Conservation (phyloP, 2,329 filamentous ascomycete species). For the Pseudopithomyces maydicus region DNA sequence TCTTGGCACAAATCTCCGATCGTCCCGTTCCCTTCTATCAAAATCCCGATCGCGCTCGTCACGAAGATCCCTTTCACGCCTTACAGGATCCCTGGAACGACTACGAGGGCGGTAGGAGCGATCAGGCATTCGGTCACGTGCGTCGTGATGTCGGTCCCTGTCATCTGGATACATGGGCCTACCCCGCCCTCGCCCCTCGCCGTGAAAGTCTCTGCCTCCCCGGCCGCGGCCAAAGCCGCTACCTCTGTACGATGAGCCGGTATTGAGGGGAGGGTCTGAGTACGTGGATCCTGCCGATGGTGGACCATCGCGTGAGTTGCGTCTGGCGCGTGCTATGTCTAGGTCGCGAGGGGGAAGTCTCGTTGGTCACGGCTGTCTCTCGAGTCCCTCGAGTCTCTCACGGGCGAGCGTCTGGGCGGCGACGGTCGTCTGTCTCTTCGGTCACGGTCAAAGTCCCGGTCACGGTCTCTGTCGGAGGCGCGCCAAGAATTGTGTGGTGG, state of each 20-base stretch:
- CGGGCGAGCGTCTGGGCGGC: conserved; percentile 68
- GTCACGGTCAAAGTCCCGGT: conserved; percentile 58
- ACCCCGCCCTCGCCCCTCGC: conserved; percentile 44
- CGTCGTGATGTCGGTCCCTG: conserved; percentile 56
- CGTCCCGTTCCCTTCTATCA: conserved; percentile 46
- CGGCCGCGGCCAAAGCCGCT: conserved; percentile 58
- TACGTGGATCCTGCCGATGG: conserved; percentile 72
- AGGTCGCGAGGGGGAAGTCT: conserved; percentile 65
- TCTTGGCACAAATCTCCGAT: conserved; percentile 51
- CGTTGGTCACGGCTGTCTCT: conserved; percentile 66
- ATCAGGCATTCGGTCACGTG: conserved; percentile 38
- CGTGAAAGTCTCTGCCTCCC: conserved; percentile 50
- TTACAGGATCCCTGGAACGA: conserved; percentile 65
- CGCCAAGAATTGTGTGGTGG: conserved; percentile 60
- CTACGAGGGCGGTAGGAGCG: conserved; percentile 65
- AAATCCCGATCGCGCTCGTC: conserved; percentile 44
- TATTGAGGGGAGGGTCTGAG: conserved; percentile 68
- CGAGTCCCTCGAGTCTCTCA: conserved; percentile 61
- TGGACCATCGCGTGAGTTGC: conserved; percentile 74
- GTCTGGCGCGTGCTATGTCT: conserved; percentile 69
- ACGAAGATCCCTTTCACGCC: conserved; percentile 55
- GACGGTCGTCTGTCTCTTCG: conserved; percentile 66
- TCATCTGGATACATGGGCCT: conserved; percentile 53
- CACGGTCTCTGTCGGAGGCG: conserved; percentile 59
- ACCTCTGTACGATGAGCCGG: conserved; percentile 57